Percentiles rank a stretch among this genome's conserved stretches.
Conservation (phyloP, 345 rosid genomes). For the Garcia nutans region DNA sequence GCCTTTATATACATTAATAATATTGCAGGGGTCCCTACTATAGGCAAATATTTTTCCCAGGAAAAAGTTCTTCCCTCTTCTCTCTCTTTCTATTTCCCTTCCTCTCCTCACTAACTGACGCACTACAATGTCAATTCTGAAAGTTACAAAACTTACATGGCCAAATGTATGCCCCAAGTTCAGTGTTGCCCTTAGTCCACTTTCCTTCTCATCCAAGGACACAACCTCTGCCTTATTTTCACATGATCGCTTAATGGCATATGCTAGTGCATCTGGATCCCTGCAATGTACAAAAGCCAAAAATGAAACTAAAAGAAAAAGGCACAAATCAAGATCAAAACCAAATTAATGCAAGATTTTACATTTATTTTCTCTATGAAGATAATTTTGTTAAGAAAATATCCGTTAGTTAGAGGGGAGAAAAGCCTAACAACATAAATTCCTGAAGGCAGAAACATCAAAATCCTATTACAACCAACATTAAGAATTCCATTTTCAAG, state of each 20-base stretch:
- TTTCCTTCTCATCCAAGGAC: constrained; percentile 95
- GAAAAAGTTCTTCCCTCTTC: background rate
- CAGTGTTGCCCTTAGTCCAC: constrained; percentile 89
- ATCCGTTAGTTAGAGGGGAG: background rate
- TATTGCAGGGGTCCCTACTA: background rate
- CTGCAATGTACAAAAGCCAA: constrained; percentile 37
- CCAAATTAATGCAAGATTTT: background rate
- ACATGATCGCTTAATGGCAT: constrained; percentile 93
- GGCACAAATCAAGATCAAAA: background rate
- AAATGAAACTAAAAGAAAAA: background rate
- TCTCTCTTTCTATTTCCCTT: background rate
- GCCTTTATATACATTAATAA: background rate
- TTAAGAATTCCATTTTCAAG: constrained; percentile 4
- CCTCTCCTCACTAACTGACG: background rate
- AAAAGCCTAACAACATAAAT: constrained; percentile 2
- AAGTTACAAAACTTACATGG: constrained; percentile 62
- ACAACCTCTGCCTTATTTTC: constrained; percentile 98
- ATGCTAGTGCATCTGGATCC: constrained; percentile 83
- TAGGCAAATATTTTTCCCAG: background rate
- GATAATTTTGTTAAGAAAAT: background rate
- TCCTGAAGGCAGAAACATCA: constrained; percentile 1
- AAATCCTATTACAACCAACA: background rate
- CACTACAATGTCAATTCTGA: background rate
- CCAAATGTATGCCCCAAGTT: constrained; percentile 98
- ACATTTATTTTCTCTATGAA: background rate